Evolutionary conservation across 306 rosid species (phyloP), one percentile per base, ranked within the genome.

Genomic region (Medicago ruthenica): DNA sequence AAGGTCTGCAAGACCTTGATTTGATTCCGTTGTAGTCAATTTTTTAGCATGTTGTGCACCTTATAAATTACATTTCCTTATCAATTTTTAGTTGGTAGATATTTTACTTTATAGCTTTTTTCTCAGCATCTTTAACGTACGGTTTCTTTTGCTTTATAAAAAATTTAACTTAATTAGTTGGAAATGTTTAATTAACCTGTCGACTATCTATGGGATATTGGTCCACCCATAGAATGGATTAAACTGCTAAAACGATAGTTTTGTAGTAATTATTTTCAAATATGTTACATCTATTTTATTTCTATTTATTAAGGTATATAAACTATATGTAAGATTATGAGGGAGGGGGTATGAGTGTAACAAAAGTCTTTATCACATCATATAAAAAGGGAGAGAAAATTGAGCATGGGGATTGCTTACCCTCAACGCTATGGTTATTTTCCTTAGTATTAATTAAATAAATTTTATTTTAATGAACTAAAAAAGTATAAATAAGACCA

Each of bases 121-220:
- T 55, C 53, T 58, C 63, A 66, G 71, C 70, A 79, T 57, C 76
- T 79, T 81, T 81, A 8, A 70, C 42, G 78, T 62, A 76, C 76
- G 5, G 41, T 39, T 75, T 62, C 83, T 83, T 61, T 78, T 78
- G 53, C 71, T 54, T 83, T 79, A 71, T 31, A 70, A 64, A 81
- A 55, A 8, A 74, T 76, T 58, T 53, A 22, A 42, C 47, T 45
- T 74, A 7, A 40, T 21, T 74, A 7, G 50, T 21, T 74, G 71
- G 76, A 60, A 60, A 18, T 50, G 24, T 68, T 80, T 74, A 65
- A 73, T 4, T 48, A 53, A 53, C 24, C 22, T 15, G 21, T 42
- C 69, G 44, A 55, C 21, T 65, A 11, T 42, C 21, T 61, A 31
- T 40, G 6, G 5, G 39, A 48, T 17, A 42, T 42, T 66, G 34